Conservation (phyloP, 768 basidiomycete genomes). For the Rhodotorula taiwanensis region DNA sequence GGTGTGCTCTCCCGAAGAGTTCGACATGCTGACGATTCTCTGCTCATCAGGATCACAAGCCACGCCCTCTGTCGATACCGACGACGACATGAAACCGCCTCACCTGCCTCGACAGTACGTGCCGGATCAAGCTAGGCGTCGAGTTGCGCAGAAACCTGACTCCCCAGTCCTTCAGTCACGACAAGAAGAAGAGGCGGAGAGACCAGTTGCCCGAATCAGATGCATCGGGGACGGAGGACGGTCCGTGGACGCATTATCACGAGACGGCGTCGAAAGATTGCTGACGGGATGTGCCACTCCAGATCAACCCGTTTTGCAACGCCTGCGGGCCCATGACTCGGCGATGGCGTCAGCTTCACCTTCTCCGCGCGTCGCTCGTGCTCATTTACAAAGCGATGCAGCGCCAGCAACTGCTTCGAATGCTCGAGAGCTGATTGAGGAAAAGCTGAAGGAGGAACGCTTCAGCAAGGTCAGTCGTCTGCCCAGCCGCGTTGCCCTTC, state of each 20-base stretch:
- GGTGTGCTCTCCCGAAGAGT: fast-evolving
- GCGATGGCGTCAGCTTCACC: conserved; percentile 3
- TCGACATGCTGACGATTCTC: not conserved
- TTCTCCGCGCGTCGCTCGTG: not conserved
- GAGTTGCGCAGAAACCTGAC: no score
- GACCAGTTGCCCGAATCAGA: conserved; percentile 33
- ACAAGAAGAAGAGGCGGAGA: conserved; percentile 36
- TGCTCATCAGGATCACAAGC: not conserved
- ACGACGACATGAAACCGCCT: conserved; percentile 25
- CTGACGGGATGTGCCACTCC: no score
- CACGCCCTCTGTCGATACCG: conserved; percentile 15
- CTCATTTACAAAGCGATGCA: not conserved
- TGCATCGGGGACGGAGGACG: conserved; percentile 20
- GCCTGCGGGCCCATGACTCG: conserved; percentile 22
- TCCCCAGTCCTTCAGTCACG: not conserved
- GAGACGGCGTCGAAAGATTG: no score
- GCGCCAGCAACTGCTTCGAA: not conserved
- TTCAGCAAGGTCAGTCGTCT: conserved; percentile 20
- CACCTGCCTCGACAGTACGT: conserved; percentile 22
- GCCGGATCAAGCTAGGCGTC: not conserved
- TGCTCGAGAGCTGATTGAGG: not conserved
- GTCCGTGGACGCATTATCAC: not conserved
- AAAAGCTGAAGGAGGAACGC: conserved; percentile 25
- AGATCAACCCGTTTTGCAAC: no score
- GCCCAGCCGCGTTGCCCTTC: not conserved